A percentile compares a stretch with the other conserved stretches of the same genome.
These are phyloP conservation scores for Puccinia novopanici DNA, from an alignment of 1,284 basidiomycete genomes.

Conservation along the genomic window DNA sequence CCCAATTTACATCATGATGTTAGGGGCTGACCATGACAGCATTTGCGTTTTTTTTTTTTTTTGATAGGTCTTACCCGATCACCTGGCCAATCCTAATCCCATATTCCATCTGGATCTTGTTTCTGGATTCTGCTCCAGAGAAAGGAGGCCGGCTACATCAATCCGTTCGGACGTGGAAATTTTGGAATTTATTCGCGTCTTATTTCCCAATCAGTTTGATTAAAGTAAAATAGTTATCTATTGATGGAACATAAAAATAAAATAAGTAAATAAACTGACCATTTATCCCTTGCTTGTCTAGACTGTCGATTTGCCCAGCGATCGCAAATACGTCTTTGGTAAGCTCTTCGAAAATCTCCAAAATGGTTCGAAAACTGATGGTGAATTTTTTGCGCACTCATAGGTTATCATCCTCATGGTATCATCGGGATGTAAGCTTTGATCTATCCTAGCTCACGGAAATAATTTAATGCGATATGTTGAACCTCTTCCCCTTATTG, in stretches of 20 bases:
- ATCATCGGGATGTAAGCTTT: slow-evolving; percentile 54
- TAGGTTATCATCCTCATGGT: slow-evolving; percentile 86
- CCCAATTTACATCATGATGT: neutral
- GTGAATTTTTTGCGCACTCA: neutral
- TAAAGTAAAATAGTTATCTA: slow-evolving; percentile 53
- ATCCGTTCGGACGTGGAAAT: slow-evolving; percentile 32
- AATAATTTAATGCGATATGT: slow-evolving; percentile 61
- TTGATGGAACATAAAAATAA: neutral
- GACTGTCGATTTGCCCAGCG: slow-evolving; percentile 74
- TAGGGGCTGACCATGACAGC: neutral
- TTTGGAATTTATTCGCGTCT: slow-evolving; percentile 49
- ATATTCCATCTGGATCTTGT: slow-evolving; percentile 78
- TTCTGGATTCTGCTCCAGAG: slow-evolving; percentile 51
- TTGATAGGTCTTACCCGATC: slow-evolving; percentile 75
- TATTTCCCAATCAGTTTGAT: slow-evolving; percentile 54
- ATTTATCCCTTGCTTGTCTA: slow-evolving; percentile 53
- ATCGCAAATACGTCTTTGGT: slow-evolving; percentile 88
- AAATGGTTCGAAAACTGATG: neutral
- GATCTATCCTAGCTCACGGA: neutral
- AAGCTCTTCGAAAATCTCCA: neutral
- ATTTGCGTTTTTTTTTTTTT: slow-evolving; percentile 13
- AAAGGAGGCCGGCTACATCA: slow-evolving; percentile 40
- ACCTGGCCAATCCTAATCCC: slow-evolving; percentile 80
- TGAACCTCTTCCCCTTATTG: slow-evolving; percentile 76
- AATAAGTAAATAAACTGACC: neutral